Conservation (phyloP, 139 green algal species). For the Auxenochlorella pyrenoidosa region DNA sequence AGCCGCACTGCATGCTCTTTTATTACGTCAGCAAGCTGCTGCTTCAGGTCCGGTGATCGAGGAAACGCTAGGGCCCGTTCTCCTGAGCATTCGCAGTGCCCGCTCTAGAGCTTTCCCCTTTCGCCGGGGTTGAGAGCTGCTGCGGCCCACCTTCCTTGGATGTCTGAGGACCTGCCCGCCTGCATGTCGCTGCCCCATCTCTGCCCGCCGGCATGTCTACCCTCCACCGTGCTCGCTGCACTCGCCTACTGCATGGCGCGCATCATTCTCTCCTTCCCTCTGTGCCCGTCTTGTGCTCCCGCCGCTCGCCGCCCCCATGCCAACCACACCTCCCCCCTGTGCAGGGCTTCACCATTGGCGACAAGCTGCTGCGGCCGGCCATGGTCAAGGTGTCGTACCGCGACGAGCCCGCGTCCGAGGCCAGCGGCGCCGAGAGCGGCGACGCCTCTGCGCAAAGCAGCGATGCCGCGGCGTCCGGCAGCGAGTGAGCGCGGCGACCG, state of each 20-base stretch:
- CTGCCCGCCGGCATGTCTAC: no score
- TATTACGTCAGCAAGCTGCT: no score
- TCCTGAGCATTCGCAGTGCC: no score
- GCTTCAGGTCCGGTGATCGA: no score
- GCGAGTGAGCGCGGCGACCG: not conserved
- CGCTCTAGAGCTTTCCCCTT: not conserved
- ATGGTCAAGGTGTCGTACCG: constrained; percentile 95
- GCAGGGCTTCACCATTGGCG: constrained; percentile 86
- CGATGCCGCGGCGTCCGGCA: not conserved
- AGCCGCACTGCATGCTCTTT: no score
- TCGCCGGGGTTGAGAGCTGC: not conserved
- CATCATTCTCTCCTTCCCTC: no score
- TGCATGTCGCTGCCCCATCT: no score
- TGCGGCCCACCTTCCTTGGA: not conserved
- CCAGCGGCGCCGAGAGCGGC: constrained; percentile 2
- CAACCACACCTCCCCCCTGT: not conserved
- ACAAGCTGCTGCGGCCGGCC: constrained; percentile 89
- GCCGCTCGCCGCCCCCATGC: no score
- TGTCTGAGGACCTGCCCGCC: no score
- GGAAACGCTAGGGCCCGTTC: not conserved
- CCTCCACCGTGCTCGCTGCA: not conserved
- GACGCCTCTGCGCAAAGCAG: not conserved
- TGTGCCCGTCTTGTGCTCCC: not conserved
- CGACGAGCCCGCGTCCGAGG: not conserved
- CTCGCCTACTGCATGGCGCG: not conserved